Conservation (phyloP, 1,139 yeast species). For the Yamadazyma blattariae region DNA sequence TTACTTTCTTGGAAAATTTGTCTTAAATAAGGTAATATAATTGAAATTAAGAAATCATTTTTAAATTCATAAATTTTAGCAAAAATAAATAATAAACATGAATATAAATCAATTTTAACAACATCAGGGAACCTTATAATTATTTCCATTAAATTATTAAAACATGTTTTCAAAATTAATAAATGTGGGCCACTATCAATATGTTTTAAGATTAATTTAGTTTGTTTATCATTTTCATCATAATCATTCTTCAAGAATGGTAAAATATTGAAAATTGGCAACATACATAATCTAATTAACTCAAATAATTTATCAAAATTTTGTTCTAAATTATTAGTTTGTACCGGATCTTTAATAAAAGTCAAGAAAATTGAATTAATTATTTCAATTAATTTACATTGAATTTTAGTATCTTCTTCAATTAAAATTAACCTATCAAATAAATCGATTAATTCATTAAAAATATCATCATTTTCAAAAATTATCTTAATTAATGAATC, state of each 20-base stretch:
- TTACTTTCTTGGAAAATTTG: slow-evolving; percentile 36
- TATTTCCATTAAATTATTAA: slow-evolving; percentile 61
- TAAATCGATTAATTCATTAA: slow-evolving; percentile 72
- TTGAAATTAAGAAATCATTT: slow-evolving; percentile 46
- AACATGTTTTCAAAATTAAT: slow-evolving; percentile 47
- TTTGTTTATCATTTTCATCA: slow-evolving; percentile 33
- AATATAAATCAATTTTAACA: slow-evolving; percentile 65
- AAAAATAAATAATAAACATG: slow-evolving; percentile 65
- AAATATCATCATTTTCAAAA: slow-evolving; percentile 60
- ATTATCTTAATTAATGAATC: slow-evolving; percentile 57
- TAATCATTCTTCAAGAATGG: slow-evolving; percentile 57
- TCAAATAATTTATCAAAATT: slow-evolving; percentile 82
- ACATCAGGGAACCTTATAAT: slow-evolving; percentile 61
- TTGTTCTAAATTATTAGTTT: slow-evolving; percentile 37
- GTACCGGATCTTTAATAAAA: slow-evolving; percentile 21
- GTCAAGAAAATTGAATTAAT: slow-evolving; percentile 48
- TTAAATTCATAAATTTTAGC: slow-evolving; percentile 55
- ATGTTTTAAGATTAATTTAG: slow-evolving; percentile 26
- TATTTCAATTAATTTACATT: slow-evolving; percentile 53
- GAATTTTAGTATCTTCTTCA: slow-evolving; percentile 52
- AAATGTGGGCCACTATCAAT: slow-evolving; percentile 36
- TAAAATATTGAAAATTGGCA: slow-evolving; percentile 56
- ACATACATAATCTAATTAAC: slow-evolving; percentile 66
- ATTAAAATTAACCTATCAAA: slow-evolving; percentile 70
- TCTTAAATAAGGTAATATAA: slow-evolving; percentile 57